Evolutionary conservation across 345 rosid genomes (phyloP).

Genomic region (Iberis pinnata): DNA sequence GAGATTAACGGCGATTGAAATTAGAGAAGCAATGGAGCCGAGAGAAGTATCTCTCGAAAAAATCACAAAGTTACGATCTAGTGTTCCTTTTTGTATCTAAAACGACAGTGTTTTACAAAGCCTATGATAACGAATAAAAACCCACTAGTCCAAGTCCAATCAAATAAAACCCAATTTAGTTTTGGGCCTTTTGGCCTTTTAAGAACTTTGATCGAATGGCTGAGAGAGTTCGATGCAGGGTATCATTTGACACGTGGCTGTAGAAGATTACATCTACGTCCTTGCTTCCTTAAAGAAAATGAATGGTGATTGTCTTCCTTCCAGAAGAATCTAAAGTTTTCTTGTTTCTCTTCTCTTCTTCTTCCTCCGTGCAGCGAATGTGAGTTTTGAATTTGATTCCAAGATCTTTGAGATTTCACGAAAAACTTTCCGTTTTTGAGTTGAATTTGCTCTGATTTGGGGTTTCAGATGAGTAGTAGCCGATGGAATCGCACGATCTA

Average conservation of each 20-base stretch:
- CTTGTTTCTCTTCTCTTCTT: neutral
- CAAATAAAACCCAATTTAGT: no score
- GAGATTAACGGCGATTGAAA: no score
- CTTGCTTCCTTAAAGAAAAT: neutral
- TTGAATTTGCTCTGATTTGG: neutral
- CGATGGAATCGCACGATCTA: conserved; percentile 81
- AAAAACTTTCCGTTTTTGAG: neutral
- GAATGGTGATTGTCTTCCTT: conserved; percentile 9
- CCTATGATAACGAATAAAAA: conserved; percentile 18
- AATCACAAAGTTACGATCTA: neutral
- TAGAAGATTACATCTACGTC: neutral
- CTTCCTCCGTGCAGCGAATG: conserved; percentile 5
- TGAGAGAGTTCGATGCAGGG: neutral
- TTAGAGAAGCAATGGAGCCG: conserved; percentile 5
- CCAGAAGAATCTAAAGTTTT: conserved; percentile 27
- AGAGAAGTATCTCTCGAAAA: neutral
- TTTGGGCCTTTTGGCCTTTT: neutral
- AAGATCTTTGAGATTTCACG: neutral
- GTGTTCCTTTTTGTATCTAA: neutral
- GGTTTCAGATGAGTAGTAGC: conserved; percentile 57
- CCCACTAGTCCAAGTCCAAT: neutral
- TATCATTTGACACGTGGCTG: conserved; percentile 8
- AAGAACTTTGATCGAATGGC: neutral
- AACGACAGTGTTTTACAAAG: conserved; percentile 16
- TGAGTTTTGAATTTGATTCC: conserved; percentile 4